These are phyloP conservation scores for Fusarium tjaetaba DNA, from an alignment of 2,329 filamentous ascomycete species.

Conservation along the genomic window DNA sequence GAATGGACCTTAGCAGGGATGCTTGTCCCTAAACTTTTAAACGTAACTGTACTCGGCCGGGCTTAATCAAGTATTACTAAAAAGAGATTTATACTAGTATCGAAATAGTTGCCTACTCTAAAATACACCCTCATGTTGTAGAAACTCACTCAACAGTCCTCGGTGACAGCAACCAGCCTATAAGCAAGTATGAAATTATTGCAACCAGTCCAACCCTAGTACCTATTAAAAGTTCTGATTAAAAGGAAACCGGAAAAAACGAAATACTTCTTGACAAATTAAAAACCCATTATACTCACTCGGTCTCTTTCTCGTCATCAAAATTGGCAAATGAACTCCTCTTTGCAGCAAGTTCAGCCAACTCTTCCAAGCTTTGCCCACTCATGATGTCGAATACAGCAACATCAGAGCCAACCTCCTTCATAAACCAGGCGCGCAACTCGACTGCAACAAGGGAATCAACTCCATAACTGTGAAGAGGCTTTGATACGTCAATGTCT, in stretches of 20 bases:
- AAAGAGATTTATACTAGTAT: too few relatives aligned
- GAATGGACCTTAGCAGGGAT: neutral
- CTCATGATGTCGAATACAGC: conserved; percentile 12
- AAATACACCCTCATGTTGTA: rapidly evolving
- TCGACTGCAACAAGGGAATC: conserved; percentile 62
- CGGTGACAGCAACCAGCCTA: neutral
- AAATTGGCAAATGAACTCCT: neutral
- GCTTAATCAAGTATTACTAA: neutral
- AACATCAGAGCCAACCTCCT: conserved; percentile 45
- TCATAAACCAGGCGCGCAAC: conserved; percentile 61
- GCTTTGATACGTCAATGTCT: conserved; percentile 34
- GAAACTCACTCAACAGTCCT: rapidly evolving
- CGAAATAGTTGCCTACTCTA: rapidly evolving
- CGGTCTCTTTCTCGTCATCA: neutral
- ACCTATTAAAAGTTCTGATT: neutral
- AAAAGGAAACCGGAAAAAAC: too few relatives aligned
- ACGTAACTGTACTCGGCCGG: neutral
- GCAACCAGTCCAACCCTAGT: neutral
- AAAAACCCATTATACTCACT: rapidly evolving
- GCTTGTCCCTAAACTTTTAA: neutral
- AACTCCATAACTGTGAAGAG: conserved; percentile 46
- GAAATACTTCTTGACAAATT: neutral
- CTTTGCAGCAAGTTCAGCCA: neutral
- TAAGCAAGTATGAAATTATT: neutral
- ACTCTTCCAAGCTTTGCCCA: conserved; percentile 1